phyloP scores from a whole-genome alignment of 768 basidiomycete genomes.

The Mycena indigotica region DNA sequence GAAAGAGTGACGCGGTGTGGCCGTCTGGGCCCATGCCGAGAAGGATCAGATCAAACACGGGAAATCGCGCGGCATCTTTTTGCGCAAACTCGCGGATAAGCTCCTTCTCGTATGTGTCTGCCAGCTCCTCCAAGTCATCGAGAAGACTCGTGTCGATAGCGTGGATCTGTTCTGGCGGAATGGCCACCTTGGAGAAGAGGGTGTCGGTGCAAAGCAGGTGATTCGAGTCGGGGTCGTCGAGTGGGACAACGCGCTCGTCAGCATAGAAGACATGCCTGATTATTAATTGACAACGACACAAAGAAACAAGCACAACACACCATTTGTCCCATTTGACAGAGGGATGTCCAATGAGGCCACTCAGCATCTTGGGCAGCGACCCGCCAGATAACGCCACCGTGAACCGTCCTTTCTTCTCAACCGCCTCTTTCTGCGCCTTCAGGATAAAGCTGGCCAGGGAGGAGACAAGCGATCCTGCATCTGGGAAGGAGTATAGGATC shows the following conservation, averaged over 20 bases:
- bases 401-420: conserved; percentile 88
- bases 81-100: conserved; percentile 91
- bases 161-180: conserved; percentile 78
- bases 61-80: conserved; percentile 93
- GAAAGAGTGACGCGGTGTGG: conserved; percentile 98
- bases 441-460: conserved; percentile 81
- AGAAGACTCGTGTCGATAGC: conserved; percentile 70
- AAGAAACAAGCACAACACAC: conserved; percentile 44
- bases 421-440: conserved; percentile 85
- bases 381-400: conserved; percentile 94
- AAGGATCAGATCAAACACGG: conserved; percentile 95
- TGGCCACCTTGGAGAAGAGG: conserved; percentile 82
- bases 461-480: conserved; percentile 53
- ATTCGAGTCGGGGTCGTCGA: conserved; percentile 93
- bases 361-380: conserved; percentile 81
- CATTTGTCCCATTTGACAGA: conserved; percentile 93
- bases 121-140: conserved; percentile 76
- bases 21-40: conserved; percentile 97
- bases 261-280: conserved; percentile 95
- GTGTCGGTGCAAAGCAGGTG: conserved; percentile 71
- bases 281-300: neutral
- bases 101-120: conserved; percentile 78
- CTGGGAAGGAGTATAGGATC: conserved; percentile 71
- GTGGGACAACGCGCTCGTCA: conserved; percentile 93
- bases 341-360: conserved; percentile 62